Evolutionary conservation across 441 rosid species (phyloP).

Genomic region (Flueggea neowawraea): DNA sequence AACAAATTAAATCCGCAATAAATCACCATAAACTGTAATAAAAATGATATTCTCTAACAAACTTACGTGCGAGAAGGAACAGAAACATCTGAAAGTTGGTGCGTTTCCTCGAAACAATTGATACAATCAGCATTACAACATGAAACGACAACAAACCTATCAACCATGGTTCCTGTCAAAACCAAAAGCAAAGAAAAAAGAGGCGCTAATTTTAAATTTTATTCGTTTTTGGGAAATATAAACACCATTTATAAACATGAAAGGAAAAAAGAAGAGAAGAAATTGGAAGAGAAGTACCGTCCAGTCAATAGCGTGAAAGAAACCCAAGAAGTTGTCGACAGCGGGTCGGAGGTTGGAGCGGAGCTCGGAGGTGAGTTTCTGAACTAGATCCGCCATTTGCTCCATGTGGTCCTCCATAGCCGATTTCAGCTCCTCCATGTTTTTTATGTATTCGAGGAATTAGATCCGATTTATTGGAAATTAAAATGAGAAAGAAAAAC

Average conservation of each 20-base stretch:
- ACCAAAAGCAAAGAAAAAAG: too few relatives aligned
- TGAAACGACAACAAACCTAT: constrained; percentile 67
- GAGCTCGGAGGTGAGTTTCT: constrained; percentile 75
- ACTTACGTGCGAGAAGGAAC: constrained; percentile 82
- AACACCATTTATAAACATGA: too few relatives aligned
- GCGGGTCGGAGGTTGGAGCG: constrained; percentile 82
- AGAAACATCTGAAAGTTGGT: constrained; percentile 81
- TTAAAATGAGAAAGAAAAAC: too few relatives aligned
- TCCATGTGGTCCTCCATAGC: constrained; percentile 79
- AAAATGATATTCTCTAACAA: too few relatives aligned
- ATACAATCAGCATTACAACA: constrained; percentile 46
- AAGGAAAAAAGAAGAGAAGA: too few relatives aligned
- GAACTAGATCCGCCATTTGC: constrained; percentile 82
- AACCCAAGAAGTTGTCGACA: constrained; percentile 67
- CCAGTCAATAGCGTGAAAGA: constrained; percentile 93
- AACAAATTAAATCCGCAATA: too few relatives aligned
- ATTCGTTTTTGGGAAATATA: too few relatives aligned
- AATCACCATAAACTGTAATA: too few relatives aligned
- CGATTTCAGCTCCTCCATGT: constrained; percentile 78
- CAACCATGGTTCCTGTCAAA: constrained; percentile 77
- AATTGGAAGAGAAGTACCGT: too few relatives aligned
- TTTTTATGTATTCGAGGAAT: neutral
- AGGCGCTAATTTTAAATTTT: too few relatives aligned
- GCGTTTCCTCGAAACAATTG: constrained; percentile 56
- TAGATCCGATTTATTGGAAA: too few relatives aligned